Evolutionary conservation across 768 basidiomycete genomes (phyloP).

Genomic region (Crepidotus variabilis): DNA sequence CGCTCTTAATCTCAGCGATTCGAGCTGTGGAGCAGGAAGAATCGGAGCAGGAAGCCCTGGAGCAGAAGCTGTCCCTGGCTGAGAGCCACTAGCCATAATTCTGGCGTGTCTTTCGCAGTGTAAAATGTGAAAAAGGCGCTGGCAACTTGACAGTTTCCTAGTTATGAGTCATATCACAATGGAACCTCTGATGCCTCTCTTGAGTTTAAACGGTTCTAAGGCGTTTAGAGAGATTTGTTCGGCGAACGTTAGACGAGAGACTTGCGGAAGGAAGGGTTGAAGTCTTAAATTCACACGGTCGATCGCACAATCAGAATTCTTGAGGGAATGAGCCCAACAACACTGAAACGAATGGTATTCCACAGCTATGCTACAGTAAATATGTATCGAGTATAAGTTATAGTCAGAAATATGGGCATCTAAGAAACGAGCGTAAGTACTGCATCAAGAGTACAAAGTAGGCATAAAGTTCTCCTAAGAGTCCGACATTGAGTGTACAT

Average conservation of each 20-base stretch:
- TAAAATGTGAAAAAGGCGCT: background rate
- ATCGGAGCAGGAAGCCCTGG: constrained; percentile 16
- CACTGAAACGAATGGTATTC: background rate
- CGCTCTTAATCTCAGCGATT: constrained; percentile 73
- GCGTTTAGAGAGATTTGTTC: no score
- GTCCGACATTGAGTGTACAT: no score
- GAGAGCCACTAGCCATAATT: background rate
- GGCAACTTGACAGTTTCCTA: background rate
- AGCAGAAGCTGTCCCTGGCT: background rate
- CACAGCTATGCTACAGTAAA: background rate
- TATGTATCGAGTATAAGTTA: background rate
- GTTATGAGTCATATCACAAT: no score
- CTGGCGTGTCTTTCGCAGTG: no score
- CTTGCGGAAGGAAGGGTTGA: no score
- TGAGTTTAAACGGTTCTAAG: no score
- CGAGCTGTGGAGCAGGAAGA: constrained; percentile 65
- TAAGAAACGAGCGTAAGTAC: background rate
- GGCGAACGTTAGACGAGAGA: no score
- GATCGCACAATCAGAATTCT: no score
- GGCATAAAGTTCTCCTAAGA: background rate
- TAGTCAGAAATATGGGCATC: background rate
- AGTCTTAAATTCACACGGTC: no score
- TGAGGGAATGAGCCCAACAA: no score
- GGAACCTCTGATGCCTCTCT: no score
- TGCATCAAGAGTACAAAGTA: background rate